Percentiles rank a stretch among this genome's conserved stretches.
Conservation (phyloP, 306 rosid species). For the Vachellia pachyceras region DNA sequence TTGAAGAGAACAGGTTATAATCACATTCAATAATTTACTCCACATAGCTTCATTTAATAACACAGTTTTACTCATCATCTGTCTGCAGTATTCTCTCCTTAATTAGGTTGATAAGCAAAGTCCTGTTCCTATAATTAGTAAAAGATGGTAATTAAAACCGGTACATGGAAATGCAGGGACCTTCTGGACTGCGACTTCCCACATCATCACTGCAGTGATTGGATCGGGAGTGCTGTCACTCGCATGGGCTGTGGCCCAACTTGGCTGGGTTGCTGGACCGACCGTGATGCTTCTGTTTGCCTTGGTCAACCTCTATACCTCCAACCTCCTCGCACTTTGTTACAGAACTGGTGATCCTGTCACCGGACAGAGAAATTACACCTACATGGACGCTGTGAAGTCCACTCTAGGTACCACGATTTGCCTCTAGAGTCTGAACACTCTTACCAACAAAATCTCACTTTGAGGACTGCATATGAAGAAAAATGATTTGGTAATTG, state of each 20-base stretch:
- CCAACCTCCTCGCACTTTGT: slow-evolving; percentile 65
- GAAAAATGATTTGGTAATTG: slow-evolving; percentile 26
- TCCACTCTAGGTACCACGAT: slow-evolving; percentile 62
- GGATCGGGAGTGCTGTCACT: slow-evolving; percentile 81
- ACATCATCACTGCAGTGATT: slow-evolving; percentile 78
- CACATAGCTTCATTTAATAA: neutral
- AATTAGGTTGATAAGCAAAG: neutral
- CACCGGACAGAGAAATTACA: slow-evolving; percentile 73
- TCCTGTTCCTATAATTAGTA: neutral
- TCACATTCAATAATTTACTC: neutral
- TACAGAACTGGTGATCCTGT: slow-evolving; percentile 59
- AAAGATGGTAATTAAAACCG: neutral
- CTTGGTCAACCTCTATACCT: slow-evolving; percentile 65
- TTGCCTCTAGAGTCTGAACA: neutral
- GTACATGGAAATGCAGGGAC: slow-evolving; percentile 42
- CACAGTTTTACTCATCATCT: neutral
- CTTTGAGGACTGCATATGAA: neutral
- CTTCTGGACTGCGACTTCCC: slow-evolving; percentile 75
- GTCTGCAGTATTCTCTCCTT: neutral
- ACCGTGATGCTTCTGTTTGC: slow-evolving; percentile 63
- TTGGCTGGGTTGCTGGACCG: slow-evolving; percentile 83
- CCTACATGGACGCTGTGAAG: slow-evolving; percentile 80
- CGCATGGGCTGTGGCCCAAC: slow-evolving; percentile 85
- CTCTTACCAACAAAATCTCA: neutral
- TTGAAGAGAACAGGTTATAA: slow-evolving; percentile 72